phyloP scores from a whole-genome alignment of 345 rosid species.

The Citrus mangshanensis region DNA sequence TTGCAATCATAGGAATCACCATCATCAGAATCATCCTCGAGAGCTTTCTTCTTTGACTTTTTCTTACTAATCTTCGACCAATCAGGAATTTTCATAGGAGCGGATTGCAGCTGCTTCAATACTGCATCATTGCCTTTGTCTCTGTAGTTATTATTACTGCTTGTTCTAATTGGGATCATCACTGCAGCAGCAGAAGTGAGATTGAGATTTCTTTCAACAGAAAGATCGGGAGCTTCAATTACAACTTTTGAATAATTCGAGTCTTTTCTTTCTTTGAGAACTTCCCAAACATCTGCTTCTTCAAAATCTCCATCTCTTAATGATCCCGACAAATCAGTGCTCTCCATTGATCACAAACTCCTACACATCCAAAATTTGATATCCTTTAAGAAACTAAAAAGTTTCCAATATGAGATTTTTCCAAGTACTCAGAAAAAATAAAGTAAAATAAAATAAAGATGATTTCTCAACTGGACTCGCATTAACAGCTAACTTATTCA shows the following conservation, averaged over 20 bases:
- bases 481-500: not conserved
- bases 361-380: slow-evolving; percentile 6
- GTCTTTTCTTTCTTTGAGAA: slow-evolving; percentile 34
- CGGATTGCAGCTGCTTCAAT: slow-evolving; percentile 50
- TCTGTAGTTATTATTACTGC: slow-evolving; percentile 12
- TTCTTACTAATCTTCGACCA: slow-evolving; percentile 52
- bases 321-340: slow-evolving; percentile 38
- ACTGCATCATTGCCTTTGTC: slow-evolving; percentile 5
- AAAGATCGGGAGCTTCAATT: slow-evolving; percentile 18
- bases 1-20: slow-evolving; percentile 27
- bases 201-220: slow-evolving; percentile 25
- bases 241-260: slow-evolving; percentile 11
- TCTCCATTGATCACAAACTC: slow-evolving; percentile 33
- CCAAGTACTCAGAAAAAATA: slow-evolving; percentile 6
- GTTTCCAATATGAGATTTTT: not conserved
- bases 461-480: not conserved
- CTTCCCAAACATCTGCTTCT: slow-evolving; percentile 51
- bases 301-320: slow-evolving; percentile 40
- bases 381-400: not conserved
- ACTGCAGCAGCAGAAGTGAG: slow-evolving; percentile 38
- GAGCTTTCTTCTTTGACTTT: slow-evolving; percentile 34
- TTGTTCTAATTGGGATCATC: slow-evolving; percentile 41
- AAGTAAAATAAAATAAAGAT: not conserved
- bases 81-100: slow-evolving; percentile 68
- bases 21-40: slow-evolving; percentile 19